phyloP scores from a whole-genome alignment of 2,329 filamentous ascomycete genomes.

The Thielaviopsis cerberus region DNA sequence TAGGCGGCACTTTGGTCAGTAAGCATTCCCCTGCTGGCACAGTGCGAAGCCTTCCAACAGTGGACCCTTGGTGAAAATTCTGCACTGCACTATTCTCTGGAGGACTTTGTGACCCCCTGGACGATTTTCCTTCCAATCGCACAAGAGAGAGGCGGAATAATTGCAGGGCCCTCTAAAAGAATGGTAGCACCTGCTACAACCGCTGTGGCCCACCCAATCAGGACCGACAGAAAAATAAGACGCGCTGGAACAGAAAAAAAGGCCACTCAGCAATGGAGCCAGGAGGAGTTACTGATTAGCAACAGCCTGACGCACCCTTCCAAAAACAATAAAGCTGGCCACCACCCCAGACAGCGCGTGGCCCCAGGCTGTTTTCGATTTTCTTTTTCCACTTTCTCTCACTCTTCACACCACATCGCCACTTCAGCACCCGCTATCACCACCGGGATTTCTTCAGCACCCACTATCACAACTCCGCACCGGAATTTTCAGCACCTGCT shows the following conservation, averaged over 20 bases:
- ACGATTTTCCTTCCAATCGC: background rate
- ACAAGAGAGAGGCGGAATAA: background rate
- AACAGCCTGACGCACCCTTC: slow-evolving; percentile 8
- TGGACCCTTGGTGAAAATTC: slow-evolving; percentile 3
- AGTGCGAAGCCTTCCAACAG: background rate
- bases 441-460: slow-evolving; percentile 3
- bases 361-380: slow-evolving; percentile 7
- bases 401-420: background rate
- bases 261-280: slow-evolving; percentile 1
- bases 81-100: background rate
- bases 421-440: slow-evolving; percentile 13
- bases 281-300: slow-evolving; percentile 10
- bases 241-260: slow-evolving; percentile 11
- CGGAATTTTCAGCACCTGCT: background rate
- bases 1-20: background rate
- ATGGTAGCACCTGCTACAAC: background rate
- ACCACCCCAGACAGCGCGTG: slow-evolving; percentile 9
- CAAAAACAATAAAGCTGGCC: slow-evolving; percentile 11
- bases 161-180: background rate
- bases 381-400: slow-evolving; percentile 8
- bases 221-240: slow-evolving; percentile 1
- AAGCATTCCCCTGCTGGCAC: background rate
- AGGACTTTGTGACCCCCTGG: background rate
- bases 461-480: slow-evolving; percentile 6
- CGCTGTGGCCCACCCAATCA: background rate